Conservation (phyloP, 345 rosid genomes). For the Corchorus olitorius region DNA sequence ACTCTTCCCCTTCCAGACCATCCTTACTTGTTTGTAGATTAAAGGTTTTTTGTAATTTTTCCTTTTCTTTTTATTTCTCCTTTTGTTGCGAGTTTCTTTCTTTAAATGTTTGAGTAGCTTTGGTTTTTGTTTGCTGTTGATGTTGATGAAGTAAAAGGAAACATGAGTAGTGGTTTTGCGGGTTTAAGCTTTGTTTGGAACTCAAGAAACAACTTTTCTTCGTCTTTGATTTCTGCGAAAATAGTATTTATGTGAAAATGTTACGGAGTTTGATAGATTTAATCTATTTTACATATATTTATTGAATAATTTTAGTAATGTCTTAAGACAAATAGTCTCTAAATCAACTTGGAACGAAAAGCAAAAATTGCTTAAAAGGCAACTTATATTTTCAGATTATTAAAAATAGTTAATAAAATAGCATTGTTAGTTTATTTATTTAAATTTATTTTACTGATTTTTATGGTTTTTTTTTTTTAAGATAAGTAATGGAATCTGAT, state of each 20-base stretch:
- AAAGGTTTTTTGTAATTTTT: background rate
- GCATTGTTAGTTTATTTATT: background rate
- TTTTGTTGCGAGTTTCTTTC: background rate
- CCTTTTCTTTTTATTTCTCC: background rate
- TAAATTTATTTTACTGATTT: background rate
- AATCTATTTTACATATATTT: background rate
- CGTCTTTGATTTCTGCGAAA: background rate
- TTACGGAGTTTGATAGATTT: background rate
- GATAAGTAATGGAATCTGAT: conserved; percentile 40
- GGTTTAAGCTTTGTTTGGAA: conserved; percentile 8
- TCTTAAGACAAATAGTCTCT: background rate
- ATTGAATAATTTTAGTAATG: background rate
- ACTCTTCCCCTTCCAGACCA: background rate
- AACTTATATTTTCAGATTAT: background rate
- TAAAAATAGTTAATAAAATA: background rate
- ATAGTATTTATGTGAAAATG: background rate
- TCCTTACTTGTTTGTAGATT: background rate
- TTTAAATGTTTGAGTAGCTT: background rate
- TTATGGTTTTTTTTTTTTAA: background rate
- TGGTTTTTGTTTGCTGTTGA: background rate
- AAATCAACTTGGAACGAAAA: background rate
- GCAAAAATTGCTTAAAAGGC: background rate
- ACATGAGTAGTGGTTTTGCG: background rate
- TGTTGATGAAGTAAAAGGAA: background rate
- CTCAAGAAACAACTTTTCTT: background rate